Evolutionary conservation across 164 flowering plant genomes (phyloP), one percentile per base, ranked within the genome.

Genomic region (Protea cynaroides): DNA sequence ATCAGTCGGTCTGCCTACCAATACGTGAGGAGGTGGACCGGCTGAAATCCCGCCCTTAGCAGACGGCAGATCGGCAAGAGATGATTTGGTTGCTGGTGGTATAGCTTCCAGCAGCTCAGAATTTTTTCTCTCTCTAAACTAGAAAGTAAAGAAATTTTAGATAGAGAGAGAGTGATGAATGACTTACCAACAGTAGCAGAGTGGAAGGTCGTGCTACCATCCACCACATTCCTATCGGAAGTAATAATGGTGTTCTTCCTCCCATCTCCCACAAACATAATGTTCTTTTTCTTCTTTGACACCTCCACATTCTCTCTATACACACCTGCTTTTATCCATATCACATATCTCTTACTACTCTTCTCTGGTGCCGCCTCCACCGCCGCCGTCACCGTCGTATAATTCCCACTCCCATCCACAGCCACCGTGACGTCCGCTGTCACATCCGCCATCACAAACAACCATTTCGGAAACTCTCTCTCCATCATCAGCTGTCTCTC

Each of bases 141-240:
- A n/a, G n/a, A n/a, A n/a, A n/a, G n/a, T n/a, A n/a, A n/a, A n/a
- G n/a, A n/a, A 49, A n/a, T 5, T 5, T 12, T 7, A 15, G 53
- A 46, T 12, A 9, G 53, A 10, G 18, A 49, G 51, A 49, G 18
- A 58, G 43, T 7, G 25, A 9, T 2, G n/a, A 24, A 6, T n/a
- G 38, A 23, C 88, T 72, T 58, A 86, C 92, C 88, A 50, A 86
- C 86, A 0, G 92, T 86, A 22, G 92, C 92, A 53, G 92, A 86
- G 22, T 84, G 37, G 73, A 82, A 86, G 25, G 92, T 86, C 24
- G 88, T 86, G 78, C 82, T 80, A 7, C 92, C 92, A 57, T 82
- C 92, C 2, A 64, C 73, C 5, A 86, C 87, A 60, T 83, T 86
- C 59, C 73, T 68, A 38, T 81, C 83, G 0, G 54, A 89, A 1